These are phyloP conservation scores for Lentinula sp. DNA, from an alignment of 768 basidiomycete genomes.

Conservation along the genomic window DNA sequence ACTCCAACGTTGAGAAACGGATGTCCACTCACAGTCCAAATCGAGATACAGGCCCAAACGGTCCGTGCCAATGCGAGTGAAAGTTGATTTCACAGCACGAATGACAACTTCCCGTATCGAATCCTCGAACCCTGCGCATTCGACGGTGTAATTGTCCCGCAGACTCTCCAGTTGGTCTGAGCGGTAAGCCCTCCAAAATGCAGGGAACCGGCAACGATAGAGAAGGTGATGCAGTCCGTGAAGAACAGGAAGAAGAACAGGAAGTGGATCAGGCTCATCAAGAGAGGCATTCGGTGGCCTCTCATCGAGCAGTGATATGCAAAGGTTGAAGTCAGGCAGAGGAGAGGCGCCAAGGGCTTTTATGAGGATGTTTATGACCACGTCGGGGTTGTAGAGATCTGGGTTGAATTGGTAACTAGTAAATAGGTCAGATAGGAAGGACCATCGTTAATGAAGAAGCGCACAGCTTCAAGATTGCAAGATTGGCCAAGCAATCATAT, in stretches of 20 bases:
- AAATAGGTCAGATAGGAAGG: background rate
- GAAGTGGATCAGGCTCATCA: constrained; percentile 81
- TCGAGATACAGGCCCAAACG: constrained; percentile 70
- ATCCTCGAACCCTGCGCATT: constrained; percentile 78
- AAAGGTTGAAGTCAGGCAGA: constrained; percentile 91
- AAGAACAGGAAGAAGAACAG: constrained; percentile 61
- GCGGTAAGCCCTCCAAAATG: constrained; percentile 75
- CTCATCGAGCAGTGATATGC: constrained; percentile 87
- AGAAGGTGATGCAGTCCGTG: constrained; percentile 63
- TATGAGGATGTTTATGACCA: constrained; percentile 91
- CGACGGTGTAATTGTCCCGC: constrained; percentile 82
- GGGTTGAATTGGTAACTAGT: constrained; percentile 93
- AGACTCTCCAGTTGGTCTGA: constrained; percentile 66
- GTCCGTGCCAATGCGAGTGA: constrained; percentile 63
- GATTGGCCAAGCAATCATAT: constrained; percentile 92
- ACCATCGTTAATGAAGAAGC: constrained; percentile 14
- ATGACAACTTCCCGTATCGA: constrained; percentile 74
- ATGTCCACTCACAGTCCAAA: constrained; percentile 42
- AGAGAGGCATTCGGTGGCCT: constrained; percentile 45
- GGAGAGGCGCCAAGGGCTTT: constrained; percentile 84
- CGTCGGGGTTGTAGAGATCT: constrained; percentile 87
- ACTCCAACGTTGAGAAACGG: background rate
- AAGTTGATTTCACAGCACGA: constrained; percentile 72
- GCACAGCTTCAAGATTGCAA: constrained; percentile 90
- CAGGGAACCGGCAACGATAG: constrained; percentile 81